Conservation (phyloP, 345 rosid species). For the Salix caprea region DNA sequence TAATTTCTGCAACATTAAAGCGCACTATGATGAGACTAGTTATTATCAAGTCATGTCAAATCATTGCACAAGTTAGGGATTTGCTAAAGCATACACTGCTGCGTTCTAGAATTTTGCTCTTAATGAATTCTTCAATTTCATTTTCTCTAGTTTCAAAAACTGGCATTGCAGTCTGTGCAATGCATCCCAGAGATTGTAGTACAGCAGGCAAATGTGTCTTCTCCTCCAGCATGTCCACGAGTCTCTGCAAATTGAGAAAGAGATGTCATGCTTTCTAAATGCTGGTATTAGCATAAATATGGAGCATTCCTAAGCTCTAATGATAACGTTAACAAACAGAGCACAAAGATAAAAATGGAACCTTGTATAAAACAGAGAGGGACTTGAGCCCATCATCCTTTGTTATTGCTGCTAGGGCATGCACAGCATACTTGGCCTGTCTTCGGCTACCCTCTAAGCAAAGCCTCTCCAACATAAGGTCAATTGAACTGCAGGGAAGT, state of each 20-base stretch:
- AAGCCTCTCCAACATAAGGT: conserved; percentile 82
- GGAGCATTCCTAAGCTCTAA: not conserved
- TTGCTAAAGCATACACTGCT: conserved; percentile 47
- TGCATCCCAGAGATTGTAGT: conserved; percentile 92
- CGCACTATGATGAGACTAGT: conserved; percentile 12
- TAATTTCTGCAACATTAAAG: conserved; percentile 55
- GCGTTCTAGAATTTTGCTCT: conserved; percentile 59
- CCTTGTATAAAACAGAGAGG: conserved; percentile 96
- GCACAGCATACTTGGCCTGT: conserved; percentile 97
- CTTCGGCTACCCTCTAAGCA: conserved; percentile 92
- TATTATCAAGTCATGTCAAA: conserved; percentile 4
- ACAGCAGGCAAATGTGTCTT: conserved; percentile 85
- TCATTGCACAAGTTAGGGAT: conserved; percentile 19
- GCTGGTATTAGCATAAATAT: not conserved
- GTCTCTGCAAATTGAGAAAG: conserved; percentile 59
- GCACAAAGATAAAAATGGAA: conserved; percentile 9
- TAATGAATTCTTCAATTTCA: conserved; percentile 74
- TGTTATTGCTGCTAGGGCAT: conserved; percentile 93
- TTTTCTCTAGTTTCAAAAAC: conserved; percentile 95
- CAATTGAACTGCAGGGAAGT: conserved; percentile 66
- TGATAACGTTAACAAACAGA: not conserved
- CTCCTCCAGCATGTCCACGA: conserved; percentile 91
- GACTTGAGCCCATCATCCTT: conserved; percentile 96
- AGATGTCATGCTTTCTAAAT: conserved; percentile 7
- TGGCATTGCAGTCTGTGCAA: conserved; percentile 93